Conservation (phyloP, 208 protist genomes). For the Herpetomonas muscarum region DNA sequence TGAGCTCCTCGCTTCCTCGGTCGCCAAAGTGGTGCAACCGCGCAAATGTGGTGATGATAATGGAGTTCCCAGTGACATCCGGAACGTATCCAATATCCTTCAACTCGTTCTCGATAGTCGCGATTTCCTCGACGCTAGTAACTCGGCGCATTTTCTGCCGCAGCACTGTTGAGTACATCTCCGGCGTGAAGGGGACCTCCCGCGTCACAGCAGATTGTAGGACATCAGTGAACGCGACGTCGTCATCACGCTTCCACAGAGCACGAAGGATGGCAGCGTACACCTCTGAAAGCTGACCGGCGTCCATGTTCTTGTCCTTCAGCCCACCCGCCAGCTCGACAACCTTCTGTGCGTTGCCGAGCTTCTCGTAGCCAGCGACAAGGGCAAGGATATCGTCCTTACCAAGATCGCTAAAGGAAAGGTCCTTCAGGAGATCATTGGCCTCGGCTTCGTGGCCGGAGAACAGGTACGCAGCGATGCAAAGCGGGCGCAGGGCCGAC, state of each 20-base stretch:
- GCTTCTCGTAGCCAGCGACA: conserved; percentile 78
- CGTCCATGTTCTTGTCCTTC: conserved; percentile 18
- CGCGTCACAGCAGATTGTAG: conserved; percentile 50
- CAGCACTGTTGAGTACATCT: conserved; percentile 55
- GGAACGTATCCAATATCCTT: conserved; percentile 59
- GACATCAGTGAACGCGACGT: conserved; percentile 45
- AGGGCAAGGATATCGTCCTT: conserved; percentile 71
- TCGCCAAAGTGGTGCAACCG: conserved; percentile 83
- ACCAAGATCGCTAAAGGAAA: conserved; percentile 38
- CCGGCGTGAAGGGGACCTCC: conserved; percentile 28
- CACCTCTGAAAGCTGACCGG: conserved; percentile 22
- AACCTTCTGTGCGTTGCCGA: conserved; percentile 58
- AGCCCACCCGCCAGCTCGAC: conserved; percentile 36
- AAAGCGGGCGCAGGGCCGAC: conserved; percentile 63
- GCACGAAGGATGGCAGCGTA: conserved; percentile 61
- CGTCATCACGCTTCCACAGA: conserved; percentile 55
- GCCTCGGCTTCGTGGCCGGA: conserved; percentile 57
- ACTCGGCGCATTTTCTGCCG: conserved; percentile 75
- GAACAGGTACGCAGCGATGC: conserved; percentile 84
- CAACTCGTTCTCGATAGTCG: conserved; percentile 57
- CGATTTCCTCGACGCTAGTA: conserved; percentile 62
- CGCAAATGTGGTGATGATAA: conserved; percentile 83
- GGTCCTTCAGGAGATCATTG: conserved; percentile 47
- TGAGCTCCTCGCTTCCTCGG: conserved; percentile 76
- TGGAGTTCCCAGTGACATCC: conserved; percentile 80